These are phyloP conservation scores for Glutinoglossum americanum DNA, from an alignment of 495 filamentous ascomycete species.

Conservation along the genomic window DNA sequence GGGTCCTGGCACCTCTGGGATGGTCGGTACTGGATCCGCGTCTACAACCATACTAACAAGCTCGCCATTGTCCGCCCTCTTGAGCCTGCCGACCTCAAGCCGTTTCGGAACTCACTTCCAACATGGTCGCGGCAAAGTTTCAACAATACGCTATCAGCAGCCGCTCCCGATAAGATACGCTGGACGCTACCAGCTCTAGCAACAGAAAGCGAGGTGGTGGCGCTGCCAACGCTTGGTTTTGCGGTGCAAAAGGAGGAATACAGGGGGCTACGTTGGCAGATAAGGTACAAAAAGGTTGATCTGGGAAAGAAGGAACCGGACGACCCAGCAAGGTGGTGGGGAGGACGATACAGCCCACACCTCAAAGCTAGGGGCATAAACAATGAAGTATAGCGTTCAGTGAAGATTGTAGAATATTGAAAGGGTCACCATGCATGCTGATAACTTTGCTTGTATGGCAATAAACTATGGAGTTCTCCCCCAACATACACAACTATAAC, in stretches of 20 bases:
- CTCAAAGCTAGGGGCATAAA: background rate
- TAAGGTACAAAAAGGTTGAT: conserved; percentile 23
- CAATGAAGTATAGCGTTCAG: background rate
- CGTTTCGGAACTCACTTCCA: conserved; percentile 15
- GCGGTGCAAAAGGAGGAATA: conserved; percentile 14
- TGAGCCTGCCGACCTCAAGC: conserved; percentile 23
- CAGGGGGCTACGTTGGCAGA: conserved; percentile 21
- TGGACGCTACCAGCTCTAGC: conserved; percentile 32
- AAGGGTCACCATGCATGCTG: no score
- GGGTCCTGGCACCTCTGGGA: conserved; percentile 45
- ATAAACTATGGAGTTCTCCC: no score
- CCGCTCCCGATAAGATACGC: conserved; percentile 28
- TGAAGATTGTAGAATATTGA: background rate
- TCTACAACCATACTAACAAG: conserved; percentile 21
- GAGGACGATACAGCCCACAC: background rate
- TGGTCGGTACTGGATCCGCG: conserved; percentile 59
- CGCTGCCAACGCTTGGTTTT: conserved; percentile 29
- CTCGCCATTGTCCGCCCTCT: conserved; percentile 29
- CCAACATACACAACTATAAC: no score
- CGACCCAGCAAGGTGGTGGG: background rate
- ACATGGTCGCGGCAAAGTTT: conserved; percentile 9
- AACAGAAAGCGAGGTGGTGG: conserved; percentile 16
- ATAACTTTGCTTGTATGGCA: no score
- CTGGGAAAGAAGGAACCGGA: background rate
- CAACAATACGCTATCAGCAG: conserved; percentile 9